Conservation (phyloP, 805 yeast genomes). For the Candida verbasci region DNA sequence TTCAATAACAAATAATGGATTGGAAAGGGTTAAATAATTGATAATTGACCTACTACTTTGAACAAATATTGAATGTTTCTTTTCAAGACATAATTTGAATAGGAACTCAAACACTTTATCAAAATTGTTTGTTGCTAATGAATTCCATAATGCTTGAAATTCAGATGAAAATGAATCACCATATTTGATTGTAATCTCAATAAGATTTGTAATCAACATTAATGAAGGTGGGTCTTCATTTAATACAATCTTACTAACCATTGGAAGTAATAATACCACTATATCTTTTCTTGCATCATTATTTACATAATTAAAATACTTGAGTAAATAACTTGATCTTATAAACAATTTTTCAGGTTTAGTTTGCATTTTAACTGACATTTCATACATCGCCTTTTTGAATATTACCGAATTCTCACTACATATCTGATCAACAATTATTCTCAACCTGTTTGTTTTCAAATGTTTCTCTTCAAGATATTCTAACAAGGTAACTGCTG, state of each 20-base stretch:
- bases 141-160: conserved; percentile 93
- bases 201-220: conserved; percentile 76
- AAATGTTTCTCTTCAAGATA: conserved; percentile 50
- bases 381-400: conserved; percentile 77
- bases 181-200: conserved; percentile 79
- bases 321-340: conserved; percentile 68
- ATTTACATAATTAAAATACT: conserved; percentile 57
- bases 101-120: conserved; percentile 69
- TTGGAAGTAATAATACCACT: conserved; percentile 76
- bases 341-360: conserved; percentile 52
- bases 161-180: conserved; percentile 75
- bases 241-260: conserved; percentile 70
- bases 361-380: conserved; percentile 68
- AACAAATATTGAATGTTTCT: conserved; percentile 70
- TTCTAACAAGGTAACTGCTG: conserved; percentile 69
- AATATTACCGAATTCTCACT: conserved; percentile 78
- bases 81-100: conserved; percentile 60
- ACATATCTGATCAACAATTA: conserved; percentile 65
- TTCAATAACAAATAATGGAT: conserved; percentile 48
- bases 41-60: conserved; percentile 77
- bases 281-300: conserved; percentile 68
- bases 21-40: conserved; percentile 62
- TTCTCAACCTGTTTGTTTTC: conserved; percentile 45
- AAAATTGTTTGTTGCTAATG: conserved; percentile 71
- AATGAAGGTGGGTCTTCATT: conserved; percentile 27